These are phyloP conservation scores for Penicillium herquei DNA, from an alignment of 495 filamentous ascomycete species.

Conservation along the genomic window DNA sequence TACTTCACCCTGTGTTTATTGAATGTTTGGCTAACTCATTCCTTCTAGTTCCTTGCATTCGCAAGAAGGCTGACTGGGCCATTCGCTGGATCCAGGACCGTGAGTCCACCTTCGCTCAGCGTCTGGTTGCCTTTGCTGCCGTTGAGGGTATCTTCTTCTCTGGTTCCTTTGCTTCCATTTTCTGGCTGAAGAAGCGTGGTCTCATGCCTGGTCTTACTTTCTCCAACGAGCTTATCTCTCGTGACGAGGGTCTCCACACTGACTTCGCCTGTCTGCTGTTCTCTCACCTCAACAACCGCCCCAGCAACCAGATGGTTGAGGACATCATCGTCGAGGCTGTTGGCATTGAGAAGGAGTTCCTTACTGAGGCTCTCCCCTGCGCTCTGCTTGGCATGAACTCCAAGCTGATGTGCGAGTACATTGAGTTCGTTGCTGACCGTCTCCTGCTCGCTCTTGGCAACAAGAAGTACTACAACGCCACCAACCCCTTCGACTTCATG, in stretches of 20 bases:
- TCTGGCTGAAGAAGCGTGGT: slow-evolving; percentile 99
- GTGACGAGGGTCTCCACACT: slow-evolving; percentile 98
- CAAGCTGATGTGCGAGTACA: slow-evolving; percentile 98
- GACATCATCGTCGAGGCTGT: slow-evolving; percentile 94
- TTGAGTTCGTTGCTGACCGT: slow-evolving; percentile 97
- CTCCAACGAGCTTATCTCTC: slow-evolving; percentile 99
- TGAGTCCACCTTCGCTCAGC: slow-evolving; percentile 89
- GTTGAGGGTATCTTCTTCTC: slow-evolving; percentile 99
- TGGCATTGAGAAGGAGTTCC: slow-evolving; percentile 93
- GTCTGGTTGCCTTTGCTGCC: slow-evolving; percentile 94
- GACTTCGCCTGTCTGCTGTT: slow-evolving; percentile 98
- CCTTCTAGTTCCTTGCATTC: slow-evolving; percentile 78
- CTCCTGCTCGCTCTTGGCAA: slow-evolving; percentile 90
- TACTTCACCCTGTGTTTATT: neutral
- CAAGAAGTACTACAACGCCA: slow-evolving; percentile 83
- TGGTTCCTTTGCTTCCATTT: slow-evolving; percentile 98
- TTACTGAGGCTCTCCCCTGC: slow-evolving; percentile 90
- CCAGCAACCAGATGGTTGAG: slow-evolving; percentile 73
- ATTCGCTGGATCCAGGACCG: slow-evolving; percentile 91
- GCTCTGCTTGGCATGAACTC: slow-evolving; percentile 97
- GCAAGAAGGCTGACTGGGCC: slow-evolving; percentile 98
- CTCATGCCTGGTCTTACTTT: slow-evolving; percentile 98
- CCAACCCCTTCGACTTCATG: slow-evolving; percentile 99
- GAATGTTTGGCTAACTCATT: slow-evolving; percentile 24
- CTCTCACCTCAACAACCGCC: slow-evolving; percentile 90